Conservation (phyloP, 2,329 filamentous ascomycete genomes). For the Fusarium sp. region DNA sequence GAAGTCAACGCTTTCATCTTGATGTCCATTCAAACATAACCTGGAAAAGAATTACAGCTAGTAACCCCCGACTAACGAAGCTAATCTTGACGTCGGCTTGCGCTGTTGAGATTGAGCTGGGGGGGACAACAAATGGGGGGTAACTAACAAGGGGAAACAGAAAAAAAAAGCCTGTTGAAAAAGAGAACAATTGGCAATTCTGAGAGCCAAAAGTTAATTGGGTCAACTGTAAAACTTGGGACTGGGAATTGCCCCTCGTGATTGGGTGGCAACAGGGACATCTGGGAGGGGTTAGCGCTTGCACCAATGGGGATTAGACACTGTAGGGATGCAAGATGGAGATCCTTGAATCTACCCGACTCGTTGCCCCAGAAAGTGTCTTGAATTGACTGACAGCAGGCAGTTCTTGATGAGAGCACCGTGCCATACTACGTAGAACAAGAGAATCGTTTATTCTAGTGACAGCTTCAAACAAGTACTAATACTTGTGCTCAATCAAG, state of each 20-base stretch:
- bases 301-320: constrained; percentile 19
- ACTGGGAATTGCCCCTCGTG: constrained; percentile 14
- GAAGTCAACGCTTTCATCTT: too few species aligned
- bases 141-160: constrained; percentile 1
- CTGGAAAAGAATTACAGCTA: neutral
- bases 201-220: constrained; percentile 11
- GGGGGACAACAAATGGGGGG: constrained; percentile 10
- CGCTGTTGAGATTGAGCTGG: neutral
- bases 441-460: neutral
- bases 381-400: constrained; percentile 12
- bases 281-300: neutral
- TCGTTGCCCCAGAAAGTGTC: constrained; percentile 27
- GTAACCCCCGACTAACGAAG: neutral
- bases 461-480: neutral
- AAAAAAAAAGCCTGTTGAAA: constrained; percentile 20
- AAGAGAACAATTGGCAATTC: constrained; percentile 29
- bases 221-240: neutral
- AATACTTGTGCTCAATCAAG: too few species aligned
- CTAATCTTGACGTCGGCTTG: constrained; percentile 6
- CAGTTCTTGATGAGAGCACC: neutral
- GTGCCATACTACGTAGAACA: neutral
- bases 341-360: constrained; percentile 14
- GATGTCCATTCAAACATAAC: neutral
- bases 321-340: constrained; percentile 27
- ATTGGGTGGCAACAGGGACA: constrained; percentile 22